Evolutionary conservation across 2,329 filamentous ascomycete genomes (phyloP).

Genomic region (Thermoascus crustaceus): DNA sequence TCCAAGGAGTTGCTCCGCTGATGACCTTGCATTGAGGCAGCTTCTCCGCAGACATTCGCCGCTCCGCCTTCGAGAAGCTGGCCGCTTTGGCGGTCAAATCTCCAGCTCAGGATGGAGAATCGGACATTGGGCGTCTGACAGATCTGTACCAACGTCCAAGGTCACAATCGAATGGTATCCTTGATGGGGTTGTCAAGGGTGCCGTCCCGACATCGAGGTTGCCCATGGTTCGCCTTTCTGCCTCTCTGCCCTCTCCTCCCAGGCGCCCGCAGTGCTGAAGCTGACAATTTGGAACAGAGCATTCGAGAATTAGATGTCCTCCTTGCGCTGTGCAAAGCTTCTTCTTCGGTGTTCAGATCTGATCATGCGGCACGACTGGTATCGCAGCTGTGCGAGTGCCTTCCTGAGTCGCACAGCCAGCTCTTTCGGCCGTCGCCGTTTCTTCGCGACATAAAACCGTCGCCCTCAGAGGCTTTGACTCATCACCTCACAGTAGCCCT

Average conservation of each 20-base stretch:
- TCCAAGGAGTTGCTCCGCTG: conserved; percentile 3
- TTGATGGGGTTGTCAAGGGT: conserved; percentile 30
- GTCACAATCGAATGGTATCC: conserved; percentile 18
- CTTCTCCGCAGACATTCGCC: conserved; percentile 27
- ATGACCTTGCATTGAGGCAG: conserved; percentile 11
- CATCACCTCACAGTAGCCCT: conserved; percentile 72
- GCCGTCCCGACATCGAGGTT: conserved; percentile 30
- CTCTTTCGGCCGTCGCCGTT: conserved; percentile 70
- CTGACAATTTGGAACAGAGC: conserved; percentile 49
- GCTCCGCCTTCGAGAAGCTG: conserved; percentile 37
- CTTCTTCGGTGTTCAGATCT: conserved; percentile 60
- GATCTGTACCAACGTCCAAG: conserved; percentile 20
- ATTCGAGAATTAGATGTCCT: conserved; percentile 88
- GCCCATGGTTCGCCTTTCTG: conserved; percentile 27
- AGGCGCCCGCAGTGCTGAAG: background rate
- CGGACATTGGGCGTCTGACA: conserved; percentile 30
- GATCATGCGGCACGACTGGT: conserved; percentile 71
- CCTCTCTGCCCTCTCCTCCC: background rate
- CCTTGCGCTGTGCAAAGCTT: conserved; percentile 82
- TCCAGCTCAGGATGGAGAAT: conserved; percentile 18
- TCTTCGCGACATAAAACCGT: conserved; percentile 74
- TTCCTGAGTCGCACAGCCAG: conserved; percentile 76
- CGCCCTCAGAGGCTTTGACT: conserved; percentile 77
- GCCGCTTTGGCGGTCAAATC: conserved; percentile 33
- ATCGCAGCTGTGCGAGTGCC: conserved; percentile 72